A percentile compares a stretch with the other conserved stretches of the same genome.
Evolutionary conservation across 2,329 filamentous ascomycete genomes (phyloP).

Genomic region (Ophiostoma tasmaniense): DNA sequence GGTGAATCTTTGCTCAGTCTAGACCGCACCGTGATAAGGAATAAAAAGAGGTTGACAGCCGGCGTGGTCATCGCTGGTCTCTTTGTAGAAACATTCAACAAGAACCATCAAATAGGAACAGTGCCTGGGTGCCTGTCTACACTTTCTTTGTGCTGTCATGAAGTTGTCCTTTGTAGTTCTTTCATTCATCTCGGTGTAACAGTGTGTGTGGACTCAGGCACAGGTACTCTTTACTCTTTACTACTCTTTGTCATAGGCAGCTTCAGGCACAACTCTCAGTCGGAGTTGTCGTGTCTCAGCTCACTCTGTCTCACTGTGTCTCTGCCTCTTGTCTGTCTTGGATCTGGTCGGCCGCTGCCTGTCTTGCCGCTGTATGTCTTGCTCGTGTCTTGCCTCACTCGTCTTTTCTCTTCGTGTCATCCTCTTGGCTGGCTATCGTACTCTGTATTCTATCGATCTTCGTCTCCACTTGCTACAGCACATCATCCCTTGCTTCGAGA

Average conservation of each 20-base stretch:
- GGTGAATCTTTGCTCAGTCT: background rate
- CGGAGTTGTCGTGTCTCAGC: background rate
- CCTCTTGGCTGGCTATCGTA: background rate
- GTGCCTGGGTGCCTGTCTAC: background rate
- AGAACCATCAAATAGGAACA: background rate
- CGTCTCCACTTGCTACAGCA: background rate
- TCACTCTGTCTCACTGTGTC: background rate
- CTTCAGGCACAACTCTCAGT: background rate
- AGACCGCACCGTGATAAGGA: background rate
- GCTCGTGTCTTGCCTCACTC: background rate
- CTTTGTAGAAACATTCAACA: too few species aligned
- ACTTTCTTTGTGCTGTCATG: background rate
- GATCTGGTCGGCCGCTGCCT: background rate
- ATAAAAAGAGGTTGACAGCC: too few species aligned
- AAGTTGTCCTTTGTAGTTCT: background rate
- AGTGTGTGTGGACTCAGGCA: background rate
- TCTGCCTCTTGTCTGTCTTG: background rate
- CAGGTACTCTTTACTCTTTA: background rate
- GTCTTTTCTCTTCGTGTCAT: background rate
- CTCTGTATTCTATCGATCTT: background rate
- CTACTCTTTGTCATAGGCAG: too few species aligned
- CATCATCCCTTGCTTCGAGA: constrained; percentile 4
- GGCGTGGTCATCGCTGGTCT: too few species aligned
- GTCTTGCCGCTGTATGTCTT: background rate
- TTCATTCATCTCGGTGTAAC: background rate